Evolutionary conservation across 169 alveolate species (phyloP).

Genomic region (Plasmodium blacklocki): DNA sequence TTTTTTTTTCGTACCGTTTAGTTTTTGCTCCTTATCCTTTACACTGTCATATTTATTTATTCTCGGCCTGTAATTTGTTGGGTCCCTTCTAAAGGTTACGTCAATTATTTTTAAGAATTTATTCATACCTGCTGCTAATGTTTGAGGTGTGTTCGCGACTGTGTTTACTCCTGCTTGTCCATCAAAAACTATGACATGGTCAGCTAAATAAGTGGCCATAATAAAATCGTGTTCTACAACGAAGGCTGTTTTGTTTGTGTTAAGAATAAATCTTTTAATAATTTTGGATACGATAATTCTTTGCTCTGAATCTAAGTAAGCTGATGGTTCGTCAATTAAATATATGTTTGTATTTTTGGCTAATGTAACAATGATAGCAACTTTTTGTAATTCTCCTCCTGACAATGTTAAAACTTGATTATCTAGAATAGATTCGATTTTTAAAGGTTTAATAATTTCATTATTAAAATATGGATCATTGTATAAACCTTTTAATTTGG

Average conservation of each 20-base stretch:
- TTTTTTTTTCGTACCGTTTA: slow-evolving; percentile 32
- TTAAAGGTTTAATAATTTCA: slow-evolving; percentile 98
- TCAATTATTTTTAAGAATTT: slow-evolving; percentile 95
- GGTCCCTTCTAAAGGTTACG: slow-evolving; percentile 99
- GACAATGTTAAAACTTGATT: slow-evolving; percentile 96
- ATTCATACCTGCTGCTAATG: slow-evolving; percentile 93
- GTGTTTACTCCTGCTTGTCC: slow-evolving; percentile 98
- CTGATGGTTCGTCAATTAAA: slow-evolving; percentile 99
- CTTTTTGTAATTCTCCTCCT: slow-evolving; percentile 99
- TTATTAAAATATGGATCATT: slow-evolving; percentile 95
- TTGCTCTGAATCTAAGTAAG: slow-evolving; percentile 99
- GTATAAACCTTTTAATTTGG: slow-evolving; percentile 93
- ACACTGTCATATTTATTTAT: slow-evolving; percentile 97
- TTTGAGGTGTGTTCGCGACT: slow-evolving; percentile 88
- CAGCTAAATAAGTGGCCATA: slow-evolving; percentile 99
- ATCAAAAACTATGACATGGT: slow-evolving; percentile 98
- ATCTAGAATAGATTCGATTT: slow-evolving; percentile 94
- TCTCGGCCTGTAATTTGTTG: slow-evolving; percentile 99
- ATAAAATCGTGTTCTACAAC: slow-evolving; percentile 99
- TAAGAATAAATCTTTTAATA: slow-evolving; percentile 97
- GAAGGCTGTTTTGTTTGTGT: slow-evolving; percentile 98
- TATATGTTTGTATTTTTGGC: slow-evolving; percentile 99
- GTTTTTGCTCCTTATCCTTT: slow-evolving; percentile 98
- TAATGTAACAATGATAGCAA: slow-evolving; percentile 97
- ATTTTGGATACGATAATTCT: slow-evolving; percentile 99